Conservation (phyloP, 1,139 yeast genomes). For the Candida neerlandica region DNA sequence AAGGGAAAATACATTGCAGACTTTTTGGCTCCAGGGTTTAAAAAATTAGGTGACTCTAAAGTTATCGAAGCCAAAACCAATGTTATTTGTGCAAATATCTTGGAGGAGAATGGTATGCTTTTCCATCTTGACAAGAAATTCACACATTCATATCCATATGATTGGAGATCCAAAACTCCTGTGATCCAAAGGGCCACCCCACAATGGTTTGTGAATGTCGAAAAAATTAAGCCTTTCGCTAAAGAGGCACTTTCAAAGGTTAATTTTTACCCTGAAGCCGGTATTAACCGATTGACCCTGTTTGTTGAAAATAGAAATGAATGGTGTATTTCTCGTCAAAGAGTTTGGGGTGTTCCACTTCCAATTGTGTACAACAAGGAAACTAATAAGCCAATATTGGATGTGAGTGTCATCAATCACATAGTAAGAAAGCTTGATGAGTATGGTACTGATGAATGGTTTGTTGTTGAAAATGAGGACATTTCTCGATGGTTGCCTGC, state of each 20-base stretch:
- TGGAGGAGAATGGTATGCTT: slow-evolving; percentile 50
- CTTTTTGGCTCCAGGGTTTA: slow-evolving; percentile 43
- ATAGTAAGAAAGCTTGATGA: slow-evolving; percentile 56
- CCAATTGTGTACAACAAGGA: slow-evolving; percentile 74
- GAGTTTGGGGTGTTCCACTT: slow-evolving; percentile 99
- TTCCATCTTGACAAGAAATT: slow-evolving; percentile 52
- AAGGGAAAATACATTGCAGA: slow-evolving; percentile 63
- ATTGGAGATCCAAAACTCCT: slow-evolving; percentile 95
- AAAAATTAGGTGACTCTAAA: slow-evolving; percentile 51
- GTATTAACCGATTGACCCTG: slow-evolving; percentile 67
- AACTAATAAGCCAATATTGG: slow-evolving; percentile 61
- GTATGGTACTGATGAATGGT: slow-evolving; percentile 82
- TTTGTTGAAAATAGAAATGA: slow-evolving; percentile 81
- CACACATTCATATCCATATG: slow-evolving; percentile 89
- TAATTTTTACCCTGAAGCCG: slow-evolving; percentile 70
- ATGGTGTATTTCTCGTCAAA: slow-evolving; percentile 97
- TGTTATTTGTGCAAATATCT: slow-evolving; percentile 35
- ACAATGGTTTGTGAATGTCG: slow-evolving; percentile 94
- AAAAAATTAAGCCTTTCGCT: slow-evolving; percentile 67
- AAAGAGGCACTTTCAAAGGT: slow-evolving; percentile 61
- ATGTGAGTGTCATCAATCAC: slow-evolving; percentile 51
- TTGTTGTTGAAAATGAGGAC: slow-evolving; percentile 52
- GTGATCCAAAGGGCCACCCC: slow-evolving; percentile 95
- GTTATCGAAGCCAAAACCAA: slow-evolving; percentile 65
- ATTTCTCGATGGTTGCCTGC: slow-evolving; percentile 75